These are phyloP conservation scores for Ustilago curta DNA, from an alignment of 1,284 basidiomycete species.

Conservation along the genomic window DNA sequence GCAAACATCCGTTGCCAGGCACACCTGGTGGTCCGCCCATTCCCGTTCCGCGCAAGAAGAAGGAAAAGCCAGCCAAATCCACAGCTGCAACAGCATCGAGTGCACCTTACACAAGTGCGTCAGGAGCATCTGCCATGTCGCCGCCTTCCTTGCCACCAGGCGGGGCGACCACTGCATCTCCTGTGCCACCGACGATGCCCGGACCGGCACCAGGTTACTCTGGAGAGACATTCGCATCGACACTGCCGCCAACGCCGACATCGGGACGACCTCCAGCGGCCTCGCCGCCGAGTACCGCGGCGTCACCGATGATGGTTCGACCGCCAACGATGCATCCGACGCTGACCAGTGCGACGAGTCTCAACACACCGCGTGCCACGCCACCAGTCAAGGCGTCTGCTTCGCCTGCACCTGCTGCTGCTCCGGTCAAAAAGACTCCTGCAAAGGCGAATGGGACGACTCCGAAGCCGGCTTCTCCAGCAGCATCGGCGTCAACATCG, in stretches of 20 bases:
- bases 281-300: slow-evolving; percentile 15
- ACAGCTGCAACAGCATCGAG: slow-evolving; percentile 12
- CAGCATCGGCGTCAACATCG: slow-evolving; percentile 13
- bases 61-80: slow-evolving; percentile 38
- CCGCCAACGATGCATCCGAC: slow-evolving; percentile 50
- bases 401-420: slow-evolving; percentile 17
- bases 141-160: slow-evolving; percentile 13
- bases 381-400: slow-evolving; percentile 28
- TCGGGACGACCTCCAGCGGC: slow-evolving; percentile 18
- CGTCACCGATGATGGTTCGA: slow-evolving; percentile 13
- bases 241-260: slow-evolving; percentile 30
- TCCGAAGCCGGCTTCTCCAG: neutral
- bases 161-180: slow-evolving; percentile 14
- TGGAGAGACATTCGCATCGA: slow-evolving; percentile 39
- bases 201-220: slow-evolving; percentile 40
- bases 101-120: slow-evolving; percentile 13
- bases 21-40: slow-evolving; percentile 43
- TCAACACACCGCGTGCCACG: slow-evolving; percentile 38
- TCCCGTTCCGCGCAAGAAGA: slow-evolving; percentile 39
- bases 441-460: slow-evolving; percentile 19
- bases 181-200: slow-evolving; percentile 33
- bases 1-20: slow-evolving; percentile 48
- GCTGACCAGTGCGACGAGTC: slow-evolving; percentile 37
- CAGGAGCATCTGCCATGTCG: slow-evolving; percentile 14
- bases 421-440: slow-evolving; percentile 15